A percentile compares a stretch with the other conserved stretches of the same genome.
Evolutionary conservation across 139 green algal genomes (phyloP).

Genomic region (Spirogloea muscicola): DNA sequence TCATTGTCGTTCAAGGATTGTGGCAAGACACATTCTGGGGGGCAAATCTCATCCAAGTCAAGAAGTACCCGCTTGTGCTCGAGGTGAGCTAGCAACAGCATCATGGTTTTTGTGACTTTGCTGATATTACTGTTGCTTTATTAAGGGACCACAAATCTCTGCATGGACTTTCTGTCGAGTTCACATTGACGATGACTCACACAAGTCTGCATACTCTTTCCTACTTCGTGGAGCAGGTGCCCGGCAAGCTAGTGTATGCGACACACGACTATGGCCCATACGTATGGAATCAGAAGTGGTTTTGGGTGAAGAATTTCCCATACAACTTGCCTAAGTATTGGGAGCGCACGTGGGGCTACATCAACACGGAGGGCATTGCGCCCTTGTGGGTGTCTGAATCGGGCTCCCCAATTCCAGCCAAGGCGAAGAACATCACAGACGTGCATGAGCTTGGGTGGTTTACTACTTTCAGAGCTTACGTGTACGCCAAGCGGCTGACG

Average conservation of each 20-base stretch:
- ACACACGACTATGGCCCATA: conserved; percentile 36
- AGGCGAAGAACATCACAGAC: neutral
- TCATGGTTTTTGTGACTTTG: too few relatives aligned
- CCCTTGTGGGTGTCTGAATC: conserved; percentile 36
- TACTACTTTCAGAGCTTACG: neutral
- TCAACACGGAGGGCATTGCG: neutral
- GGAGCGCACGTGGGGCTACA: conserved; percentile 9
- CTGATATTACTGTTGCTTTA: too few relatives aligned
- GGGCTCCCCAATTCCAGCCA: neutral
- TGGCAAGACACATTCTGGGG: conserved; percentile 22
- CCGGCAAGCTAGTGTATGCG: conserved; percentile 11
- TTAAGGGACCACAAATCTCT: too few relatives aligned
- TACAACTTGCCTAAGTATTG: conserved; percentile 4
- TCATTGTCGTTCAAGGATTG: conserved; percentile 35
- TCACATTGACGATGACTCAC: too few relatives aligned
- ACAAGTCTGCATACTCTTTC: too few relatives aligned
- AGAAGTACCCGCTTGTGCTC: conserved; percentile 2
- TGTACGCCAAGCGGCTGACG: neutral
- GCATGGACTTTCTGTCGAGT: too few relatives aligned
- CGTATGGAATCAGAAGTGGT: conserved; percentile 22
- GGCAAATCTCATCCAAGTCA: conserved; percentile 9
- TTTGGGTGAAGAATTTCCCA: conserved; percentile 1
- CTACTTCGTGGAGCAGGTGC: neutral
- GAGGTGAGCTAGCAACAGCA: too few relatives aligned
- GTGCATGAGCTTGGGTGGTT: neutral